Conservation (phyloP, 768 basidiomycete genomes). For the Panus rudis region DNA sequence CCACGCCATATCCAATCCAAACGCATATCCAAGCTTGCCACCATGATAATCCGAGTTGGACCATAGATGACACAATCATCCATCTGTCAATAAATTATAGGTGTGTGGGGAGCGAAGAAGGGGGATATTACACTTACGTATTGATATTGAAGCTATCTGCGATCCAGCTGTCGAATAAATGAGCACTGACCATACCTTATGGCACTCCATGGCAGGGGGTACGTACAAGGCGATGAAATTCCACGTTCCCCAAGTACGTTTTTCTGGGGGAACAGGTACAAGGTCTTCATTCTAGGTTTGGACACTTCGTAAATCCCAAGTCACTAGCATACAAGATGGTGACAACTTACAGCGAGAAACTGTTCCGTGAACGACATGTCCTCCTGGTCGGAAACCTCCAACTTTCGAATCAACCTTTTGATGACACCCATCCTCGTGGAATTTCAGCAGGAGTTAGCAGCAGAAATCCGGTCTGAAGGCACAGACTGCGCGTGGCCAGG, state of each 20-base stretch:
- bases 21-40: conserved; percentile 84
- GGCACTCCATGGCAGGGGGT: background rate
- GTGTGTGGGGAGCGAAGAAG: background rate
- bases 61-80: conserved; percentile 76
- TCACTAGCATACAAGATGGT: conserved; percentile 6
- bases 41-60: conserved; percentile 66
- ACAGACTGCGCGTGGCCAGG: too few relatives aligned
- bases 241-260: conserved; percentile 58
- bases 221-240: conserved; percentile 64
- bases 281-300: conserved; percentile 63
- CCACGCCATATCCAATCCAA: conserved; percentile 40
- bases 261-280: conserved; percentile 54
- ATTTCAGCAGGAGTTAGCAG: background rate
- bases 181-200: background rate
- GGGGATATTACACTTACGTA: conserved; percentile 39
- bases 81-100: conserved; percentile 34
- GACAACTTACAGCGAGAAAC: conserved; percentile 45
- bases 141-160: conserved; percentile 77
- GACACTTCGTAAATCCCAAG: conserved; percentile 6
- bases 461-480: too few relatives aligned
- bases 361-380: conserved; percentile 47
- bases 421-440: conserved; percentile 17
- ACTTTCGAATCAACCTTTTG: conserved; percentile 19
- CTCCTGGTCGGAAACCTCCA: conserved; percentile 50
- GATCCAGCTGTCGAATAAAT: conserved; percentile 49